Evolutionary conservation across 106 monocot genomes (phyloP).

Genomic region (Allium cepa): DNA sequence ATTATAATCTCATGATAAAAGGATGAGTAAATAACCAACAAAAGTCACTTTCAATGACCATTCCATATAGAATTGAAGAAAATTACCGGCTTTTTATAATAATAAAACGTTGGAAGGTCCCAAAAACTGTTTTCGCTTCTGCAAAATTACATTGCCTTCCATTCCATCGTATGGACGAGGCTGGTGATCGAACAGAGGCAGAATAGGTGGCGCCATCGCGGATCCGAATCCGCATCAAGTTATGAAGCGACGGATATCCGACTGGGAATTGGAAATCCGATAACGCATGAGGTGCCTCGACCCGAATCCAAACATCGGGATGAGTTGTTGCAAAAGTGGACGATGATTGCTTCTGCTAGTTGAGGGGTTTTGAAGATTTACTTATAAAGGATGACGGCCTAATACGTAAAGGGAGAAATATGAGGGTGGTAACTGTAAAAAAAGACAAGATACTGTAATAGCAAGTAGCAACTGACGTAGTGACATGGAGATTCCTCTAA

Average conservation of each 20-base stretch:
- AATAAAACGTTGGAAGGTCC: slow-evolving; percentile 82
- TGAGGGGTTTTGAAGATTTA: no score
- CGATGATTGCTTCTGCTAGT: no score
- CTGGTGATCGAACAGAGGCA: slow-evolving; percentile 68
- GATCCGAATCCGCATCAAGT: slow-evolving; percentile 21
- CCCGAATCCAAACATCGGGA: slow-evolving; percentile 6
- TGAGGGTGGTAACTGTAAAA: no score
- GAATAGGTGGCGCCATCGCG: slow-evolving; percentile 27
- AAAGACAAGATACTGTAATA: no score
- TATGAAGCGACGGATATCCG: slow-evolving; percentile 11
- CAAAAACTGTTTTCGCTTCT: slow-evolving; percentile 67
- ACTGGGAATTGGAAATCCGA: slow-evolving; percentile 15
- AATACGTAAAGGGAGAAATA: no score
- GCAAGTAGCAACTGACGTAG: no score
- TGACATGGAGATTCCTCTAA: no score
- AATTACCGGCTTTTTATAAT: slow-evolving; percentile 84
- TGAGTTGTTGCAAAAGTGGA: no score
- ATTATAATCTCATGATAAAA: no score
- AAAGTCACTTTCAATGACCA: no score
- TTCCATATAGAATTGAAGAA: not conserved
- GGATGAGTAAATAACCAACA: no score
- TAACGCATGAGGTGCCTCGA: slow-evolving; percentile 17
- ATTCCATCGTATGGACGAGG: slow-evolving; percentile 63
- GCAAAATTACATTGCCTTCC: slow-evolving; percentile 58
- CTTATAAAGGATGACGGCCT: no score